These are phyloP conservation scores for Candida sakaeoensis DNA, from an alignment of 805 yeast genomes.

Conservation along the genomic window DNA sequence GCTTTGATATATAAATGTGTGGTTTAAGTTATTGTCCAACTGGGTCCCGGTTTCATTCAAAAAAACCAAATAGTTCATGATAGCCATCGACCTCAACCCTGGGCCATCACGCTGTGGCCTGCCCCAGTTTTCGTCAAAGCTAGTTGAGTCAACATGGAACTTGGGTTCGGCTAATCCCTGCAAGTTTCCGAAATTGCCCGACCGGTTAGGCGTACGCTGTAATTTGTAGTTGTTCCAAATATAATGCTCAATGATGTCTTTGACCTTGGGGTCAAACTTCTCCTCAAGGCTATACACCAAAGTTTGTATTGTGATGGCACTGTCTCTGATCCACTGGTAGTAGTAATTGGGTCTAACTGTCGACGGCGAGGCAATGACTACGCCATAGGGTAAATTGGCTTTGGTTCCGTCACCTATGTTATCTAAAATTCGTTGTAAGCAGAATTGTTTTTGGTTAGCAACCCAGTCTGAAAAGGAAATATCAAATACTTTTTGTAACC, in stretches of 20 bases:
- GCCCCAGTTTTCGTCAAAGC: conserved; percentile 77
- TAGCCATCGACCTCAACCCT: conserved; percentile 69
- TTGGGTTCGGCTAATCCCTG: conserved; percentile 88
- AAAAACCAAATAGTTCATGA: conserved; percentile 36
- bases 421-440: background rate
- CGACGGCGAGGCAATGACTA: conserved; percentile 84
- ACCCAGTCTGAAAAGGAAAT: conserved; percentile 3
- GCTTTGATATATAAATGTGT: conserved; percentile 43
- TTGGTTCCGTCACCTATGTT: background rate
- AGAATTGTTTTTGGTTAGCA: conserved; percentile 1
- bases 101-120: conserved; percentile 97
- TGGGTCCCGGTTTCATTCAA: background rate
- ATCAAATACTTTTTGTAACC: conserved; percentile 1
- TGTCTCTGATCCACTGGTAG: conserved; percentile 88
- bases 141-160: conserved; percentile 60
- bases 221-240: conserved; percentile 53
- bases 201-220: conserved; percentile 65
- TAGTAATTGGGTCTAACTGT: conserved; percentile 68
- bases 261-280: conserved; percentile 9
- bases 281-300: conserved; percentile 40
- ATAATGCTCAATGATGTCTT: conserved; percentile 50
- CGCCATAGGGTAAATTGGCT: conserved; percentile 42
- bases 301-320: conserved; percentile 73
- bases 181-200: conserved; percentile 52
- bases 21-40: conserved; percentile 14